A percentile compares a stretch with the other conserved stretches of the same genome.
Evolutionary conservation across 768 basidiomycete genomes (phyloP).

Genomic region (Xerocomellus intermedius): DNA sequence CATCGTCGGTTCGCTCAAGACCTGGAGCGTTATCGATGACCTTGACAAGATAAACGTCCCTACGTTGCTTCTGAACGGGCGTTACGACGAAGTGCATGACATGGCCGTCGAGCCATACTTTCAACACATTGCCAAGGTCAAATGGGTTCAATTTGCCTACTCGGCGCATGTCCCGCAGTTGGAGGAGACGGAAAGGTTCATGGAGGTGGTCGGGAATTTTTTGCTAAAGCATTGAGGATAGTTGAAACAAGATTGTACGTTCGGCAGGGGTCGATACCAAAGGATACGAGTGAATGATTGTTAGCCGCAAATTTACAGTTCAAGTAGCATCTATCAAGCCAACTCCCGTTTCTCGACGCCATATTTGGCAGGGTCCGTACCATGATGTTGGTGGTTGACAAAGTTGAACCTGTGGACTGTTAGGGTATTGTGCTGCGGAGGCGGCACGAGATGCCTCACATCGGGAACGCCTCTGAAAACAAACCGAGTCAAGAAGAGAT

Average conservation of each 20-base stretch:
- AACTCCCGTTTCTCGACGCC: conserved; percentile 36
- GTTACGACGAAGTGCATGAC: conserved; percentile 38
- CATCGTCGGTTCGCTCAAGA: conserved; percentile 33
- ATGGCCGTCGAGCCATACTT: conserved; percentile 34
- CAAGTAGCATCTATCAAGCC: conserved; percentile 17
- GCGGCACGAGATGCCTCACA: conserved; percentile 45
- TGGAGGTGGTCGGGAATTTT: conserved; percentile 33
- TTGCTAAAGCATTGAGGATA: conserved; percentile 17
- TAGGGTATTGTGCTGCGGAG: neutral
- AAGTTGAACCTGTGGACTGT: conserved; percentile 80
- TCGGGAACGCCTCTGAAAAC: conserved; percentile 64
- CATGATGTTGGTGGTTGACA: conserved; percentile 87
- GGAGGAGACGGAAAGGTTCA: conserved; percentile 38
- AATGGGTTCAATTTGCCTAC: conserved; percentile 38
- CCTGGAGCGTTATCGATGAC: conserved; percentile 36
- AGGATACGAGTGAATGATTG: neutral
- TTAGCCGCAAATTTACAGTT: conserved; percentile 8
- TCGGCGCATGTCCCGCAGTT: conserved; percentile 37
- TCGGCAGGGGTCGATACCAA: neutral
- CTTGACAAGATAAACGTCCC: conserved; percentile 33
- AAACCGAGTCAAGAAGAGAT: conserved; percentile 10
- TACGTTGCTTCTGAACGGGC: conserved; percentile 38
- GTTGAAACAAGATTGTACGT: neutral
- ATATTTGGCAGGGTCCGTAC: conserved; percentile 83
- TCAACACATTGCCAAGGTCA: conserved; percentile 29